phyloP scores from a whole-genome alignment of 495 filamentous ascomycete genomes.

The Platismatia glauca region DNA sequence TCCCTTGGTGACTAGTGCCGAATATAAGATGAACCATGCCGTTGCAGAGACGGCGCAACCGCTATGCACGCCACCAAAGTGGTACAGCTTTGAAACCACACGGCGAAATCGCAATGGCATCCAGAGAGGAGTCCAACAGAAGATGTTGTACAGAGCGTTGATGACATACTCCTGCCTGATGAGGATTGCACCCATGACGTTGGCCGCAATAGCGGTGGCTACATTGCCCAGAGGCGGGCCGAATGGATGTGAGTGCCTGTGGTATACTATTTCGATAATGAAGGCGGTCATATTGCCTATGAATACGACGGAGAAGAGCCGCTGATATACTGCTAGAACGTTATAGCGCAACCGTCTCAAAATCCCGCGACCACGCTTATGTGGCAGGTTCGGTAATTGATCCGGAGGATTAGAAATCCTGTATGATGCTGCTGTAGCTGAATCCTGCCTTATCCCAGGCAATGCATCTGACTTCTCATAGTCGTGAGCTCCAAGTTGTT shows the following conservation, averaged over 20 bases:
- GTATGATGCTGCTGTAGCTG: conserved; percentile 9
- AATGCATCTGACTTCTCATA: conserved; percentile 21
- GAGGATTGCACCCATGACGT: conserved; percentile 46
- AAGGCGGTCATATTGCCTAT: conserved; percentile 45
- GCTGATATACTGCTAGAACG: conserved; percentile 40
- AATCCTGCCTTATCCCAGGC: not conserved
- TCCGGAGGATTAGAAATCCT: conserved; percentile 19
- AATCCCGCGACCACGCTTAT: conserved; percentile 15
- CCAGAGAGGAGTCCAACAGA: conserved; percentile 48
- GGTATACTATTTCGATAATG: conserved; percentile 30
- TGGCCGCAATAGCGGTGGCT: conserved; percentile 43
- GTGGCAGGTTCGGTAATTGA: conserved; percentile 15
- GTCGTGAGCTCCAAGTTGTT: conserved; percentile 22
- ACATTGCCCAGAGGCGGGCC: conserved; percentile 20
- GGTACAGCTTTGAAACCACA: conserved; percentile 63
- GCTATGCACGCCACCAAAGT: conserved; percentile 69
- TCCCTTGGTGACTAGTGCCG: conserved; percentile 41
- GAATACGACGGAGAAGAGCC: conserved; percentile 46
- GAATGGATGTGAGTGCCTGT: conserved; percentile 22
- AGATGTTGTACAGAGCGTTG: conserved; percentile 58
- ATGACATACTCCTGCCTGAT: conserved; percentile 69
- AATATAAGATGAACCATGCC: conserved; percentile 59
- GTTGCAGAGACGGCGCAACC: conserved; percentile 59
- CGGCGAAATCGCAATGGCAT: conserved; percentile 56
- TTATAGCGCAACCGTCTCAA: conserved; percentile 30